Conservation (phyloP, 257 asterid genomes). For the Solanum raphanifolium region DNA sequence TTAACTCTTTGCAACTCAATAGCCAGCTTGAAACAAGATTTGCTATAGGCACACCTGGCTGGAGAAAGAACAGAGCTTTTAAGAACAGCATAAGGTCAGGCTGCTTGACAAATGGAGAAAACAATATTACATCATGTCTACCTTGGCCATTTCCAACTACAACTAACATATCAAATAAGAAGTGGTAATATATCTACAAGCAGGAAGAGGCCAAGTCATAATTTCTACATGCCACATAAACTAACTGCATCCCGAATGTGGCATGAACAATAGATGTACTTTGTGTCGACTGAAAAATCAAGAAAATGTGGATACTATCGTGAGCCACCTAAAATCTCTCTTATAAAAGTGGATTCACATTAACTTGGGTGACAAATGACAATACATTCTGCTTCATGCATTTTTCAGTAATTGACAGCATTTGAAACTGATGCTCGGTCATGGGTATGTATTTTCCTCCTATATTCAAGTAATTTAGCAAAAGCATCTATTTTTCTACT, state of each 20-base stretch:
- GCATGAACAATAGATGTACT: not conserved
- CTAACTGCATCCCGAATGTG: not conserved
- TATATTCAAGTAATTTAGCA: not conserved
- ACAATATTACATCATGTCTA: not conserved
- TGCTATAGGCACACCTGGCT: conserved; percentile 6
- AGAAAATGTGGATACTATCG: not conserved
- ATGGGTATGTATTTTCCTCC: not conserved
- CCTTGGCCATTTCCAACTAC: not conserved
- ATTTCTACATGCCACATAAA: not conserved
- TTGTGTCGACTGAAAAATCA: not conserved
- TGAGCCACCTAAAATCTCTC: not conserved
- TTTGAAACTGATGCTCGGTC: not conserved
- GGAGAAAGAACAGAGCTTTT: not conserved
- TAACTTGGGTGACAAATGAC: not conserved
- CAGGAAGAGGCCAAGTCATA: not conserved
- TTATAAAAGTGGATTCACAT: not conserved
- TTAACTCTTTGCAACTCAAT: not conserved
- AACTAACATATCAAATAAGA: not conserved
- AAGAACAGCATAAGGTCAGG: not conserved
- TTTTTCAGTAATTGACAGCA: not conserved
- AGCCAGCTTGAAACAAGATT: conserved; percentile 2
- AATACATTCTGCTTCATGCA: not conserved
- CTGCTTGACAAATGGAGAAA: not conserved
- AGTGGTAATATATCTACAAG: not conserved
- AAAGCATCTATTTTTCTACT: not conserved